These are phyloP conservation scores for Apiotrichum montevideense DNA, from an alignment of 1,284 basidiomycete species.

Conservation along the genomic window DNA sequence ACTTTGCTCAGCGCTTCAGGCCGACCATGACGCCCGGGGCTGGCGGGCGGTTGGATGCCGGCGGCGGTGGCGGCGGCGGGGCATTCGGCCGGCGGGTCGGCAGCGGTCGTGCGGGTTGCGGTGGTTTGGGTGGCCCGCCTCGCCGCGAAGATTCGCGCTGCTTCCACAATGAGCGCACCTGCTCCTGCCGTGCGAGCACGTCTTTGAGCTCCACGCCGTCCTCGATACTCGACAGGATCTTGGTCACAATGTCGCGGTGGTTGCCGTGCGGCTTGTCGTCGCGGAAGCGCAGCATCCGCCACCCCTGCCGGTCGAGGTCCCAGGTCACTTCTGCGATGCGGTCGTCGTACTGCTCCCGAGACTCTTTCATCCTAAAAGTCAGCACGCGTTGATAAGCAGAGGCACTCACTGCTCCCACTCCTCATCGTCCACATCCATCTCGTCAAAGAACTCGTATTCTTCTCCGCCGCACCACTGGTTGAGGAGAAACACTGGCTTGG, in stretches of 20 bases:
- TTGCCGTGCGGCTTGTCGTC: constrained; percentile 89
- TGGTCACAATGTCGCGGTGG: constrained; percentile 70
- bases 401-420: constrained; percentile 81
- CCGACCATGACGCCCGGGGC: constrained; percentile 26
- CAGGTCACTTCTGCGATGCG: constrained; percentile 90
- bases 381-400: neutral
- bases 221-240: constrained; percentile 76
- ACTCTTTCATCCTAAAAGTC: constrained; percentile 65
- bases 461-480: constrained; percentile 65
- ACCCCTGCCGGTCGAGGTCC: constrained; percentile 61
- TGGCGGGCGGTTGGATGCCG: neutral
- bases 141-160: constrained; percentile 19
- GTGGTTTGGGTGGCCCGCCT: neutral
- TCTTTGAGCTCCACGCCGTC: constrained; percentile 83
- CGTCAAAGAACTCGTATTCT: constrained; percentile 77
- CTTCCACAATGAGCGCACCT: constrained; percentile 42
- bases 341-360: constrained; percentile 84
- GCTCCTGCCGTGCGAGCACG: constrained; percentile 49
- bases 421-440: constrained; percentile 75
- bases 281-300: constrained; percentile 85
- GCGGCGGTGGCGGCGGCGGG: constrained; percentile 5
- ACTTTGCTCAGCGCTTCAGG: constrained; percentile 20
- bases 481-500: constrained; percentile 81
- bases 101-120: constrained; percentile 15
- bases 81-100: neutral